Percentiles rank a stretch among this genome's conserved stretches.
phyloP scores from a whole-genome alignment of 768 basidiomycete genomes.

The Rhizopogon sp. region DNA sequence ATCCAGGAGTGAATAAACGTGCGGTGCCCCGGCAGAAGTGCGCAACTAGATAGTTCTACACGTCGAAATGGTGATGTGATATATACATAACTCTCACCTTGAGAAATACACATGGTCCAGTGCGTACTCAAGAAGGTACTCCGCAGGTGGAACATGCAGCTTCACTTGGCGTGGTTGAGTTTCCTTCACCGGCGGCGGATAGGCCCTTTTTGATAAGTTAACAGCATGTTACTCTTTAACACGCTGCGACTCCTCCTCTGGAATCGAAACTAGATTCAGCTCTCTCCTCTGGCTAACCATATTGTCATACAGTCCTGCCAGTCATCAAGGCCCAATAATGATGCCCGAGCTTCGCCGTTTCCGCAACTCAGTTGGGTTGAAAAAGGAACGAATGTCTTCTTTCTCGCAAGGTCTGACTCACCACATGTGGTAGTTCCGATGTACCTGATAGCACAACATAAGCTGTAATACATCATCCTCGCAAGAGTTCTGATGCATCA shows the following conservation, averaged over 20 bases:
- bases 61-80: constrained; percentile 87
- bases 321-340: no score
- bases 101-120: constrained; percentile 60
- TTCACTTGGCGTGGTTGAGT: constrained; percentile 29
- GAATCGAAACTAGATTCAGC: no score
- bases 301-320: no score
- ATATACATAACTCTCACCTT: constrained; percentile 75
- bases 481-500: no score
- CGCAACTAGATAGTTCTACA: constrained; percentile 66
- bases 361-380: no score
- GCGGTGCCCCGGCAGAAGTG: constrained; percentile 46
- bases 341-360: no score
- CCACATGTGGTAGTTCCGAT: no score
- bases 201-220: constrained; percentile 2
- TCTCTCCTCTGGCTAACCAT: neutral
- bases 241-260: neutral
- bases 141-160: constrained; percentile 30
- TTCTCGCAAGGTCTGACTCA: no score
- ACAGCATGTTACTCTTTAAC: neutral
- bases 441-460: no score
- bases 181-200: constrained; percentile 12
- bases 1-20: constrained; percentile 40
- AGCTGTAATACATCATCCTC: no score
- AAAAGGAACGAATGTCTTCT: no score
- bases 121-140: constrained; percentile 55